phyloP scores from a whole-genome alignment of 495 filamentous ascomycete genomes.

The Cairneyella variabilis region DNA sequence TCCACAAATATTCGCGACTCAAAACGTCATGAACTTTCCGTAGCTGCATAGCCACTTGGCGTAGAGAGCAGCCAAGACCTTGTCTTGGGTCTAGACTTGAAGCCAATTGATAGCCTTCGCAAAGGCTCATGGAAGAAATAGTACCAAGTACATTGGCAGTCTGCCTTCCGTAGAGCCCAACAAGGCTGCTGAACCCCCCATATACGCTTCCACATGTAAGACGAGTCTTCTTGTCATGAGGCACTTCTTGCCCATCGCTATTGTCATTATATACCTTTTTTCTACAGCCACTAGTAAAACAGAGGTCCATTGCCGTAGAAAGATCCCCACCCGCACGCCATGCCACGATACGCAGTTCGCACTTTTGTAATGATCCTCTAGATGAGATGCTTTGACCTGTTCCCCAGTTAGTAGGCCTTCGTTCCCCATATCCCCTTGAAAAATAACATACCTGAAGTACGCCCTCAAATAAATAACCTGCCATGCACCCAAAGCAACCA shows the following conservation, averaged over 20 bases:
- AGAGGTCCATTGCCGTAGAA: slow-evolving; percentile 16
- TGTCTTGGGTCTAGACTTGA: background rate
- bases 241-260: slow-evolving; percentile 14
- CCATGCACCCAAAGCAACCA: slow-evolving; percentile 88
- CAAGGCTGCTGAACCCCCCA: too few species aligned
- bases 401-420: background rate
- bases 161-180: too few species aligned
- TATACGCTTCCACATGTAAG: too few species aligned
- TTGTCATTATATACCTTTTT: slow-evolving; percentile 27
- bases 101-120: too few species aligned
- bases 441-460: slow-evolving; percentile 73
- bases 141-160: too few species aligned
- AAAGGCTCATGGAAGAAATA: too few species aligned
- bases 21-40: background rate
- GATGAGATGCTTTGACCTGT: slow-evolving; percentile 83
- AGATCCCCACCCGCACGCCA: slow-evolving; percentile 3
- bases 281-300: slow-evolving; percentile 24
- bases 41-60: background rate
- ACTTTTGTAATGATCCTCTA: slow-evolving; percentile 33
- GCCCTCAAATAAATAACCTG: slow-evolving; percentile 96
- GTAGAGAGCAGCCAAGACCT: background rate
- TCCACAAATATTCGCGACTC: background rate
- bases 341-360: too few species aligned
- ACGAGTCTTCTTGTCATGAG: too few species aligned
- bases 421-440: background rate